Evolutionary conservation across 805 yeast species (phyloP).

Genomic region (Candida pseudoglaebosa): DNA sequence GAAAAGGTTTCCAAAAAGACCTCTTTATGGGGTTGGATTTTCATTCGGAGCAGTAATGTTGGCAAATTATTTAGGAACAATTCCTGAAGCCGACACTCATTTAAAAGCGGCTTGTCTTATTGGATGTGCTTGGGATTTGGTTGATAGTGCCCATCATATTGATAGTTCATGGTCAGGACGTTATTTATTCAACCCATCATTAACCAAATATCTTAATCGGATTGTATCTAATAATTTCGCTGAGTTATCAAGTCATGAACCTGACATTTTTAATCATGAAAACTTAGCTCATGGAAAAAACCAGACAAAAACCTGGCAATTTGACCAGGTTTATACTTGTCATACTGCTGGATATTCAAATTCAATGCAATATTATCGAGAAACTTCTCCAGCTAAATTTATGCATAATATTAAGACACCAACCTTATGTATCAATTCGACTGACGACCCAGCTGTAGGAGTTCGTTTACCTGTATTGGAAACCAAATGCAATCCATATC

Average conservation of each 20-base stretch:
- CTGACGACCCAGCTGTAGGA: conserved; percentile 75
- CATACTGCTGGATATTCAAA: conserved; percentile 61
- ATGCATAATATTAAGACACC: conserved; percentile 58
- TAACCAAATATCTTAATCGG: conserved; percentile 28
- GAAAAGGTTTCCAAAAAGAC: conserved; percentile 50
- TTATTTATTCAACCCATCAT: conserved; percentile 31
- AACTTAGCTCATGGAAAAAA: conserved; percentile 11
- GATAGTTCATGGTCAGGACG: conserved; percentile 31
- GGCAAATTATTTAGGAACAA: conserved; percentile 69
- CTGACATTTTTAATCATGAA: conserved; percentile 25
- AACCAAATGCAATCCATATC: conserved; percentile 53
- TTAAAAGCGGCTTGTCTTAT: conserved; percentile 49
- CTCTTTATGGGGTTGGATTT: conserved; percentile 70
- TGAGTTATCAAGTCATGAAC: conserved; percentile 23
- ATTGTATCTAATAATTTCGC: conserved; percentile 32
- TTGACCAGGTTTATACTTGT: conserved; percentile 65
- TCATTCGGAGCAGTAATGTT: conserved; percentile 76
- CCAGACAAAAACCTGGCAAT: conserved; percentile 43
- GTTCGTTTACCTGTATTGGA: conserved; percentile 50
- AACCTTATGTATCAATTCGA: conserved; percentile 54
- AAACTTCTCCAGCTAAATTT: conserved; percentile 54
- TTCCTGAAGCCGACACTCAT: conserved; percentile 37
- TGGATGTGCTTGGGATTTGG: conserved; percentile 76
- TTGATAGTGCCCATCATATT: conserved; percentile 44
- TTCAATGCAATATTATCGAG: conserved; percentile 61